phyloP scores from a whole-genome alignment of 2,329 filamentous ascomycete species.

The Chaetomium globosum region DNA sequence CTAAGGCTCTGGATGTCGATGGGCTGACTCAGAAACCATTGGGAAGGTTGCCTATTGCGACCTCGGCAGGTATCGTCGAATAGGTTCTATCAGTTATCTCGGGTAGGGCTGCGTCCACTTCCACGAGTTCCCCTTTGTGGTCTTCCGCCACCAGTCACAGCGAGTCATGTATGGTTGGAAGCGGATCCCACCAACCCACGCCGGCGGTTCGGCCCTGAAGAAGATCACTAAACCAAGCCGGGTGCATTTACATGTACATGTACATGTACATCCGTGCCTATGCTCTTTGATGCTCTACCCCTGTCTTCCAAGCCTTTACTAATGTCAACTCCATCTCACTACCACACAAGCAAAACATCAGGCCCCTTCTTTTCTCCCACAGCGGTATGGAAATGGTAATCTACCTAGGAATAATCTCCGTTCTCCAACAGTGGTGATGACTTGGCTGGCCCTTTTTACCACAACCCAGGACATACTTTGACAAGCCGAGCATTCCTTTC shows the following conservation, averaged over 20 bases:
- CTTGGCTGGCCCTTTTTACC: not conserved
- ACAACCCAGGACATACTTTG: not conserved
- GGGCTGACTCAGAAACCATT: not conserved
- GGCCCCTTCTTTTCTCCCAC: not conserved
- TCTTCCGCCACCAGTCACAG: not conserved
- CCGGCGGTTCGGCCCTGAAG: not conserved
- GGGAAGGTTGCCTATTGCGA: constrained; percentile 5
- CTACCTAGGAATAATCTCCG: too few relatives aligned
- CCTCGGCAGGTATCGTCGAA: too few relatives aligned
- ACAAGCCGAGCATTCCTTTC: not conserved
- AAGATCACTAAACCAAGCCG: not conserved
- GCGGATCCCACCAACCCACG: not conserved
- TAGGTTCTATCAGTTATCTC: not conserved
- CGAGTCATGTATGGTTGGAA: not conserved
- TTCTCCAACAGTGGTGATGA: not conserved
- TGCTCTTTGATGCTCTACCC: not conserved
- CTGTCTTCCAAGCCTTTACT: not conserved
- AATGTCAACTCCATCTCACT: not conserved
- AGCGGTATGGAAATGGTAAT: not conserved
- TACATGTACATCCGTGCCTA: too few relatives aligned
- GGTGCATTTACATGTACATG: not conserved
- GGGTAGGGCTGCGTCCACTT: not conserved
- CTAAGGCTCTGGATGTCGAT: not conserved
- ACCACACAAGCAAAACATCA: not conserved
- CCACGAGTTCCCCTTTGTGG: not conserved